Conservation (phyloP, 2,329 filamentous ascomycete genomes). For the Exophiala lecanii-corni region DNA sequence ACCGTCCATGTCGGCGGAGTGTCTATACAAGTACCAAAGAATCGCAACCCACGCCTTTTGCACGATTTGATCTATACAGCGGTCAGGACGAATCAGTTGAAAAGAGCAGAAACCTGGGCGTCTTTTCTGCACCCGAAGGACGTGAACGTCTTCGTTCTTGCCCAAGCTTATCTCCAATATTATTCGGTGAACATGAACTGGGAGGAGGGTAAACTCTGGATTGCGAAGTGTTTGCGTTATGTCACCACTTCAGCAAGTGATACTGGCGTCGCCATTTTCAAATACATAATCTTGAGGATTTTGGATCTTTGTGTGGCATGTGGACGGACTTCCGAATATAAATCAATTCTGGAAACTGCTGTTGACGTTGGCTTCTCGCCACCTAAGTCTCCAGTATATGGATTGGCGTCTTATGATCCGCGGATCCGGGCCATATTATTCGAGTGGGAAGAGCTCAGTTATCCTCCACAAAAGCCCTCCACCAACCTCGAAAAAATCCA, state of each 20-base stretch:
- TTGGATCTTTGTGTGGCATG: constrained; percentile 24
- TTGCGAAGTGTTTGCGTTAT: constrained; percentile 17
- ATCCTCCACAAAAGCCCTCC: no score
- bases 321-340: constrained; percentile 20
- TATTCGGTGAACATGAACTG: constrained; percentile 20
- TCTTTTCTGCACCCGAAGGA: constrained; percentile 16
- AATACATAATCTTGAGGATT: constrained; percentile 24
- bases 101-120: constrained; percentile 24
- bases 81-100: constrained; percentile 20
- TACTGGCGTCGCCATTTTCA: no score
- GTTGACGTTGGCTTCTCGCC: constrained; percentile 16
- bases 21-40: constrained; percentile 19
- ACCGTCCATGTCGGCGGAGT: constrained; percentile 14
- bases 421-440: no score
- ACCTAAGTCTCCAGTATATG: no score
- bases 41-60: constrained; percentile 14
- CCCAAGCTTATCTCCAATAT: constrained; percentile 20
- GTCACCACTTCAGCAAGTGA: no score
- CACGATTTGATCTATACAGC: constrained; percentile 19
- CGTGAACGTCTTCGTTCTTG: constrained; percentile 10
- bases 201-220: constrained; percentile 22
- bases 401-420: no score
- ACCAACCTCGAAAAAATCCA: no score
- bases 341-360: constrained; percentile 19
- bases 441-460: no score